phyloP scores from a whole-genome alignment of 1,284 basidiomycete genomes.

The Naganishia albida region DNA sequence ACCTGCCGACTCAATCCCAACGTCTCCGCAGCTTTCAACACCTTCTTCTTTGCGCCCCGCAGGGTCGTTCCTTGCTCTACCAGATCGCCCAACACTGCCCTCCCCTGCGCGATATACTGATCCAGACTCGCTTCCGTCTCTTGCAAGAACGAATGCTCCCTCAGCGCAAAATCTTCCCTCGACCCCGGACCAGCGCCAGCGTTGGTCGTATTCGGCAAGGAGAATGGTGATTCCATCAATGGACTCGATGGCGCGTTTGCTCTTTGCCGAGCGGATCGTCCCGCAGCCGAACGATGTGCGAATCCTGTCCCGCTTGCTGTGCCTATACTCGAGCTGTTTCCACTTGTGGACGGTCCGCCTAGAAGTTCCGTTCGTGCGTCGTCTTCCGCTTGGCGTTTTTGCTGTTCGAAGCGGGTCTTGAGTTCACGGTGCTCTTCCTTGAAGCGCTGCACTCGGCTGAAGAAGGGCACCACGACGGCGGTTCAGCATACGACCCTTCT shows the following conservation, averaged over 20 bases:
- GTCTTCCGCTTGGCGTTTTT: slow-evolving; percentile 50
- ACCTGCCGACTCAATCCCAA: slow-evolving; percentile 86
- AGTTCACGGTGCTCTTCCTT: slow-evolving; percentile 55
- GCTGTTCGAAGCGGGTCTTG: slow-evolving; percentile 54
- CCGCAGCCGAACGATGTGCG: slow-evolving; percentile 58
- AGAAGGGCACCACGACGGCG: neutral
- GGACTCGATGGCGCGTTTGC: slow-evolving; percentile 59
- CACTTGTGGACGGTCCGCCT: slow-evolving; percentile 15
- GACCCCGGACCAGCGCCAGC: slow-evolving; percentile 60
- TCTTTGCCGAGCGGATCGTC: slow-evolving; percentile 27
- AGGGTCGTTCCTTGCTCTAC: slow-evolving; percentile 86
- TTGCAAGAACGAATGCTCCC: slow-evolving; percentile 82
- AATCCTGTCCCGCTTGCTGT: slow-evolving; percentile 14
- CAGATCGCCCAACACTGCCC: slow-evolving; percentile 83
- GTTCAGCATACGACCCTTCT: slow-evolving; percentile 3
- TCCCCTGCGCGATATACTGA: slow-evolving; percentile 84
- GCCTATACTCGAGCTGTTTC: slow-evolving; percentile 25
- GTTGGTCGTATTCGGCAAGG: slow-evolving; percentile 53
- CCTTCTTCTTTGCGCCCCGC: slow-evolving; percentile 80
- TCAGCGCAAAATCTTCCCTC: slow-evolving; percentile 74
- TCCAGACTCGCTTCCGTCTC: slow-evolving; percentile 77
- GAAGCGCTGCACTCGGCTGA: slow-evolving; percentile 55
- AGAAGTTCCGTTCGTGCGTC: slow-evolving; percentile 55
- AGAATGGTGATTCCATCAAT: slow-evolving; percentile 47
- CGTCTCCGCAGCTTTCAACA: slow-evolving; percentile 87